Evolutionary conservation across 2,329 filamentous ascomycete genomes (phyloP).

Genomic region (Fusarium sp.): DNA sequence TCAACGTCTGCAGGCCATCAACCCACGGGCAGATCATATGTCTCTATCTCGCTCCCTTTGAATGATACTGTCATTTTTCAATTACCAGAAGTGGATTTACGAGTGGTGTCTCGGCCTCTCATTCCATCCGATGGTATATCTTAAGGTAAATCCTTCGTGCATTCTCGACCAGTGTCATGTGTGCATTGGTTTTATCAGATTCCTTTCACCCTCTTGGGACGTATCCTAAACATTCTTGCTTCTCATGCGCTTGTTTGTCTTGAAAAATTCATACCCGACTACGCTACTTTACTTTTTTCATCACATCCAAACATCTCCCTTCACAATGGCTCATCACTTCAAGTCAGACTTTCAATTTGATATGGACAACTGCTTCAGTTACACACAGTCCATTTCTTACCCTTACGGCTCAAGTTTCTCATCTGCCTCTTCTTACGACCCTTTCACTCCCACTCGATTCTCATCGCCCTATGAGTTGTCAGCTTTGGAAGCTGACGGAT

Average conservation of each 20-base stretch:
- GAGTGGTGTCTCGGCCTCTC: background rate
- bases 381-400: constrained; percentile 49
- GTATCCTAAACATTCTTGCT: background rate
- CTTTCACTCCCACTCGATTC: constrained; percentile 57
- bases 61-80: background rate
- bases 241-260: background rate
- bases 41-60: background rate
- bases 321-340: constrained; percentile 13
- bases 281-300: background rate
- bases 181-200: background rate
- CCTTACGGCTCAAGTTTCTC: constrained; percentile 53
- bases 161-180: background rate
- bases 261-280: background rate
- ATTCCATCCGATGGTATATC: background rate
- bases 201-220: background rate
- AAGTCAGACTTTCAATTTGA: constrained; percentile 51
- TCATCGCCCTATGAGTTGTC: constrained; percentile 54
- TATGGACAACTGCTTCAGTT: constrained; percentile 53
- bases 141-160: background rate
- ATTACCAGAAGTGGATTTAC: background rate
- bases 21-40: background rate
- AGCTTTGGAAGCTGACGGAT: constrained; percentile 43
- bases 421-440: constrained; percentile 55
- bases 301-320: background rate
- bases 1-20: background rate